A percentile compares a stretch with the other conserved stretches of the same genome.
These are phyloP conservation scores for Naegleria fowleri DNA, from an alignment of 208 protist genomes.

Conservation along the genomic window DNA sequence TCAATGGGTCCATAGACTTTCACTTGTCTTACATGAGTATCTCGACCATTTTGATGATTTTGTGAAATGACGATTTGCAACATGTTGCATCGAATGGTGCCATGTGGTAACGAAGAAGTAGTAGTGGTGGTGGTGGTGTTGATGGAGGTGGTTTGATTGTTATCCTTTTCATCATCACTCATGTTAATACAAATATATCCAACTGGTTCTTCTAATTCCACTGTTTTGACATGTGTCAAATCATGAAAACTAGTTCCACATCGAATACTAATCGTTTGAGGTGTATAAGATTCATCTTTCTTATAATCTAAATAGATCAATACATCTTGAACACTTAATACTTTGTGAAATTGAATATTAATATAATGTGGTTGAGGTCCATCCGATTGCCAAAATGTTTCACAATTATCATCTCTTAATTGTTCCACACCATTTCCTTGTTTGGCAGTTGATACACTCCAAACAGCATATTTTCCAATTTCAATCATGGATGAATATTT, in stretches of 20 bases:
- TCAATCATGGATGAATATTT: constrained; percentile 32
- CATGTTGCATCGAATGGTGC: constrained; percentile 40
- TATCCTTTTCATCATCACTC: constrained; percentile 4
- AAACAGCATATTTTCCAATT: constrained; percentile 55
- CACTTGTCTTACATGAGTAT: constrained; percentile 69
- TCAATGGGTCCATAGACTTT: constrained; percentile 48
- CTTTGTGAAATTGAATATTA: constrained; percentile 64
- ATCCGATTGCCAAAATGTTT: constrained; percentile 65
- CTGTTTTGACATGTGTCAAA: constrained; percentile 48
- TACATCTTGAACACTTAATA: constrained; percentile 43
- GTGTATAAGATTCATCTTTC: constrained; percentile 68
- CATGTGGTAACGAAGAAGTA: too few relatives aligned
- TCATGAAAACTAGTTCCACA: constrained; percentile 54
- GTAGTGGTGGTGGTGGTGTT: too few relatives aligned
- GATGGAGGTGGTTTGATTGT: neutral
- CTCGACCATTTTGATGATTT: constrained; percentile 67
- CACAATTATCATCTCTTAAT: constrained; percentile 57
- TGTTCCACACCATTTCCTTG: constrained; percentile 62
- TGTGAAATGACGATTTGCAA: constrained; percentile 57
- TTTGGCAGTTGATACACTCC: constrained; percentile 62
- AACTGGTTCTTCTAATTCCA: constrained; percentile 51
- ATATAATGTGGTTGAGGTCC: constrained; percentile 59
- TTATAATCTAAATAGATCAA: constrained; percentile 47
- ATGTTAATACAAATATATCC: constrained; percentile 56
- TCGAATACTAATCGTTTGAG: constrained; percentile 51